A percentile compares a stretch with the other conserved stretches of the same genome.
Evolutionary conservation across 148 eudicot species (phyloP).

Genomic region (Talinum fruticosum): DNA sequence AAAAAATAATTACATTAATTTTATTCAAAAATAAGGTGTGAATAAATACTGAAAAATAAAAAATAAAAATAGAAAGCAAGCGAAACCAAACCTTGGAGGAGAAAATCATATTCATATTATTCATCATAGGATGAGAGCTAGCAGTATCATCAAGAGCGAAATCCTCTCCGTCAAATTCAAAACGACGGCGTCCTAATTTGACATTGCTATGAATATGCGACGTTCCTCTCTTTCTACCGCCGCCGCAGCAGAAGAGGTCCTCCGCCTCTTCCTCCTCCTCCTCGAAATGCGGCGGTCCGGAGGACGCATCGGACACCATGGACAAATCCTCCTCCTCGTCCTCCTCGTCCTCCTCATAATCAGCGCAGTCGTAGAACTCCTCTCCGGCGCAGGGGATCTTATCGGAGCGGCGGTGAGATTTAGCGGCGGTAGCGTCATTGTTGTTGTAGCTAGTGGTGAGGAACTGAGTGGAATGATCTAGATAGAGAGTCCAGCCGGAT

Average conservation of each 20-base stretch:
- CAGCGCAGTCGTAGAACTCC: background rate
- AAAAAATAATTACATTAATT: background rate
- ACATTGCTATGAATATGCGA: background rate
- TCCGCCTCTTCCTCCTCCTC: background rate
- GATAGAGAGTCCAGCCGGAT: slow-evolving; percentile 40
- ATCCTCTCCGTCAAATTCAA: background rate
- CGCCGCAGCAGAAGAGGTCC: background rate
- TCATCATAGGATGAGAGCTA: slow-evolving; percentile 24
- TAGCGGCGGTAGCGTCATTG: background rate
- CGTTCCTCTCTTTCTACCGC: background rate
- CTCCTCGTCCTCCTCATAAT: background rate
- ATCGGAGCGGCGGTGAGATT: too few species aligned
- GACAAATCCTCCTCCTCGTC: slow-evolving; percentile 34
- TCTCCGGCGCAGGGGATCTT: background rate
- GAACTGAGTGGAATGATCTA: slow-evolving; percentile 23
- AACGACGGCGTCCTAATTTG: slow-evolving; percentile 7
- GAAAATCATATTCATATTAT: slow-evolving; percentile 3
- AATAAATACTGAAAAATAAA: background rate
- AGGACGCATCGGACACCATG: slow-evolving; percentile 38
- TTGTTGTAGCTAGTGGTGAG: too few species aligned
- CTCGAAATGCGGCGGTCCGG: slow-evolving; percentile 35
- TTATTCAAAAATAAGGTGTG: background rate
- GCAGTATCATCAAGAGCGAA: slow-evolving; percentile 36
- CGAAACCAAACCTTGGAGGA: slow-evolving; percentile 28
- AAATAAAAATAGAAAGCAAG: too few species aligned